Evolutionary conservation across 2,329 filamentous ascomycete species (phyloP).

Genomic region (Falciphora oryzae): DNA sequence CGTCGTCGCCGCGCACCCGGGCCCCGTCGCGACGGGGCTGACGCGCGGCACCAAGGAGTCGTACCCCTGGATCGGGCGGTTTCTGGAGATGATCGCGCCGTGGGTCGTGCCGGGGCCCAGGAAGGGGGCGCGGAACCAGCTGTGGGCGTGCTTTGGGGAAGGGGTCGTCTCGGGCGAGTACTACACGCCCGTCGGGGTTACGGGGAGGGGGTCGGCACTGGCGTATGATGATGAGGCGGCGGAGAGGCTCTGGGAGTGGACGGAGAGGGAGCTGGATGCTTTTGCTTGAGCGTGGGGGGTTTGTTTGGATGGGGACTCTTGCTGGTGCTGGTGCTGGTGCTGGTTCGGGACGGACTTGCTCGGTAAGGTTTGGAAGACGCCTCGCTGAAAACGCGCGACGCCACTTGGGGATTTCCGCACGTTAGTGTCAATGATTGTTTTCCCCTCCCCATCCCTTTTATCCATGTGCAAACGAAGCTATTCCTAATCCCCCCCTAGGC

Average conservation of each 20-base stretch:
- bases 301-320: no score
- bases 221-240: conserved; percentile 20
- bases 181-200: conserved; percentile 27
- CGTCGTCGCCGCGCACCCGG: conserved; percentile 7
- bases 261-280: conserved; percentile 21
- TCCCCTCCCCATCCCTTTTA: no score
- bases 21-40: conserved; percentile 6
- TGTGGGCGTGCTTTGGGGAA: conserved; percentile 33
- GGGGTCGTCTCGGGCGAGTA: conserved; percentile 26
- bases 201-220: conserved; percentile 13
- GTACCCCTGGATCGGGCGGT: background rate
- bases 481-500: no score
- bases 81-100: conserved; percentile 1
- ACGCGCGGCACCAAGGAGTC: conserved; percentile 19
- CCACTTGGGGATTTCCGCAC: no score
- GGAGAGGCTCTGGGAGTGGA: conserved; percentile 27
- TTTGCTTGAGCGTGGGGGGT: background rate
- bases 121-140: conserved; percentile 32
- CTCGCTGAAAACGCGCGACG: no score
- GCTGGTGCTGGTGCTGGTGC: no score
- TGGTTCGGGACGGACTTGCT: no score
- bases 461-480: no score
- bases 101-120: conserved; percentile 13
- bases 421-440: no score
- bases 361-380: no score